Evolutionary conservation across 306 rosid species (phyloP), one percentile per base, ranked within the genome.

Genomic region (Castanea mollissima): DNA sequence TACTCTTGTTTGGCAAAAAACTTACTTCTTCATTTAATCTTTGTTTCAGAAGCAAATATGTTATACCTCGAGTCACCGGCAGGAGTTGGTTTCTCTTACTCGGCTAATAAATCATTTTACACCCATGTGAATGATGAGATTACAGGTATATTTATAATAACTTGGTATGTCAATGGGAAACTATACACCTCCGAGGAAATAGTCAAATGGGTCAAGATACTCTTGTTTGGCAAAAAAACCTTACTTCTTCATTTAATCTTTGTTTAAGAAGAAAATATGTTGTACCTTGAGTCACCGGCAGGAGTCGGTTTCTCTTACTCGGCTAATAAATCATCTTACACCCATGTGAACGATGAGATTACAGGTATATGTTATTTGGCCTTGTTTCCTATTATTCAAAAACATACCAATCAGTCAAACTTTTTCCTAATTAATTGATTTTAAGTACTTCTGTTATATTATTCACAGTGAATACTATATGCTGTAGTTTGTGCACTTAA

Each of bases 301-400:
- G 94, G 93, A 57, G 94, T 92, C 87, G 94, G 97, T 73, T 92
- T 92, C 87, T 92, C 97, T 20, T 88, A 85, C 80, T 88, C 93
- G 9, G 49, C 74, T 18, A 87, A 90, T 57, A 25, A 82, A 52
- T 76, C 94, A 10, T 90, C 85, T 86, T 92, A 92, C 46, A 71
- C 8, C 5, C 67, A 2, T 0, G 88, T 80, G n/a, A 84, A 74
- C 5, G 93, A 92, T 27, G 88, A 77, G 27, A 84, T 87, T 0
- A 88, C 94, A 77, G 93, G 92, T 92, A 78, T 54, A 49, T 49
- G 0, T 49, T 49, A 10, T 49, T 49, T 49, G 16, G 16, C 54
- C 54, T 3, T 49, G 16, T 41, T 41, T 41, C 46, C 46, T 41
- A 41, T 41, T 41, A 41, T 41, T 41, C 46, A 41, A 41, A 41